Conservation (phyloP, 805 yeast species). For the Starmera amethionina region DNA sequence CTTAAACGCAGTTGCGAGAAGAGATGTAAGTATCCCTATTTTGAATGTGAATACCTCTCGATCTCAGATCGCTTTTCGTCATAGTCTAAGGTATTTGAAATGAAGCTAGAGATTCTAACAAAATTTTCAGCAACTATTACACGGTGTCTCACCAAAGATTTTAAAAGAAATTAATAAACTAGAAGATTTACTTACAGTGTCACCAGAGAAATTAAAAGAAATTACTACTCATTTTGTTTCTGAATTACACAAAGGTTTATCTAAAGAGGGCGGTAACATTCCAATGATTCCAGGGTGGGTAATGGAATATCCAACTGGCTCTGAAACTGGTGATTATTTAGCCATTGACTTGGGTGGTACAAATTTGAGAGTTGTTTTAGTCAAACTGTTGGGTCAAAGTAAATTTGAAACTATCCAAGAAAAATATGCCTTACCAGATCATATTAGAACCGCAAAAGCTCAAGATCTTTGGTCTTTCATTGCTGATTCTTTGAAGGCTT, state of each 20-base stretch:
- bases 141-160: conserved; percentile 55
- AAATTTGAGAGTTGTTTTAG: conserved; percentile 85
- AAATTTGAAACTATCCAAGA: conserved; percentile 82
- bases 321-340: conserved; percentile 79
- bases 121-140: conserved; percentile 6
- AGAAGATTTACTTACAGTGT: conserved; percentile 54
- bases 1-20: no score
- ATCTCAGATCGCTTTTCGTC: no score
- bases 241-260: conserved; percentile 77
- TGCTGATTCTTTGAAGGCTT: conserved; percentile 68
- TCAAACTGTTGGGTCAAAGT: conserved; percentile 72
- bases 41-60: no score
- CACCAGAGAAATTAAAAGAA: conserved; percentile 46
- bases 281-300: conserved; percentile 99
- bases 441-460: conserved; percentile 67
- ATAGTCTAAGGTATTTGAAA: no score
- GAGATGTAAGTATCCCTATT: no score
- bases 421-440: conserved; percentile 70
- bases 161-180: conserved; percentile 46
- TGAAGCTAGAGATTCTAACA: no score
- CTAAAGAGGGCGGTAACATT: conserved; percentile 69
- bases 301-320: conserved; percentile 84
- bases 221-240: conserved; percentile 67
- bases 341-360: conserved; percentile 98
- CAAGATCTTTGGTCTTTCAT: conserved; percentile 81